Percentiles rank a stretch among this genome's conserved stretches.
Conservation (phyloP, 805 yeast species). For the Peterozyma toletana region DNA sequence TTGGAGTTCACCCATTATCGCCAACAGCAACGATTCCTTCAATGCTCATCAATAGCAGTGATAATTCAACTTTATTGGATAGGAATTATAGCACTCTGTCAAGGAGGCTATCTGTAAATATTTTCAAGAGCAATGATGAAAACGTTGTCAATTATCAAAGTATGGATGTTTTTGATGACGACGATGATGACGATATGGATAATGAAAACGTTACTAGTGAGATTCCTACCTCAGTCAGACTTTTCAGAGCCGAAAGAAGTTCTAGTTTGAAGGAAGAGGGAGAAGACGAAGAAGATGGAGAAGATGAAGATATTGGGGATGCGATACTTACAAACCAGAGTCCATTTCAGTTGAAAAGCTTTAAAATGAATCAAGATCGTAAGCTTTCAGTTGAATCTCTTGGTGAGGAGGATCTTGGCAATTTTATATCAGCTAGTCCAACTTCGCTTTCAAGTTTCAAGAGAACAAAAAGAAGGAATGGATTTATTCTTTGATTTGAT, state of each 20-base stretch:
- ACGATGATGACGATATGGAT: constrained; percentile 1
- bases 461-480: too few species aligned
- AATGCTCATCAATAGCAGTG: not conserved
- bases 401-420: too few species aligned
- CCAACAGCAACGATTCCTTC: not conserved
- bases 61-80: too few species aligned
- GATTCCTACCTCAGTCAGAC: not conserved
- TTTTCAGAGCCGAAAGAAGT: not conserved
- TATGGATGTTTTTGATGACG: constrained; percentile 1
- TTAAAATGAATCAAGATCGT: too few species aligned
- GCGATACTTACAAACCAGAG: too few species aligned
- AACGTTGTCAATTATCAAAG: not conserved
- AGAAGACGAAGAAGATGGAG: not conserved
- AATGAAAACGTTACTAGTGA: not conserved
- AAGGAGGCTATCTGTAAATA: not conserved
- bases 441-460: too few species aligned
- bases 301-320: not conserved
- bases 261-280: not conserved
- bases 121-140: not conserved
- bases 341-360: too few species aligned
- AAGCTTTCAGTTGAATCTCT: too few species aligned
- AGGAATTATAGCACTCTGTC: not conserved
- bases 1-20: not conserved
- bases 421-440: too few species aligned
- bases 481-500: too few species aligned